Evolutionary conservation across 2,329 filamentous ascomycete genomes (phyloP).

Genomic region (Fusarium lyarnte): DNA sequence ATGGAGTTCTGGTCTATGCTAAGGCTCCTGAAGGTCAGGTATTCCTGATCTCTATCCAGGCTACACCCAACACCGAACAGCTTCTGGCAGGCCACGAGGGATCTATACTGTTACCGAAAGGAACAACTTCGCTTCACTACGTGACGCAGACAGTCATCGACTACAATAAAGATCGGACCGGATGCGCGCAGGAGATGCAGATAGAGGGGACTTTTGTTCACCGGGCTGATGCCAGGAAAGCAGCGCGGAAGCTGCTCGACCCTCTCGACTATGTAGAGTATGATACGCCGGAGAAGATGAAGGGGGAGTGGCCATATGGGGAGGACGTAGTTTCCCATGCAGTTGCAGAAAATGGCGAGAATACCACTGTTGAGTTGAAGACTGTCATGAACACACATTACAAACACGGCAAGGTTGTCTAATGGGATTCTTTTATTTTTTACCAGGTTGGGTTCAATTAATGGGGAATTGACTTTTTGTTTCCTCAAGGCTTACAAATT

Average conservation of each 20-base stretch:
- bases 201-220: conserved; percentile 52
- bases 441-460: too few species aligned
- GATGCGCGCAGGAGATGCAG: conserved; percentile 48
- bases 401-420: background rate
- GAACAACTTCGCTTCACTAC: conserved; percentile 49
- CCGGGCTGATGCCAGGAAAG: conserved; percentile 46
- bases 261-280: conserved; percentile 48
- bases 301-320: conserved; percentile 55
- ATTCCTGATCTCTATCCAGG: conserved; percentile 51
- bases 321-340: conserved; percentile 56
- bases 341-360: conserved; percentile 54
- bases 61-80: conserved; percentile 49
- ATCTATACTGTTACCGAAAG: conserved; percentile 35
- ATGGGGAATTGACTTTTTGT: background rate
- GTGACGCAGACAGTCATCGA: conserved; percentile 55
- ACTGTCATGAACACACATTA: background rate
- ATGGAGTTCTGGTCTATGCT: conserved; percentile 52
- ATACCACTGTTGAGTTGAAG: conserved; percentile 20
- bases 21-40: conserved; percentile 49
- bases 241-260: conserved; percentile 48
- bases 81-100: conserved; percentile 37
- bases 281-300: conserved; percentile 45
- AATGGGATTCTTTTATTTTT: too few species aligned
- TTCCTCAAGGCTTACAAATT: too few species aligned
- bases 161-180: conserved; percentile 52